Percentiles rank a stretch among this genome's conserved stretches.
Evolutionary conservation across 2,329 filamentous ascomycete genomes (phyloP).

Genomic region (Plenodomus biglobosus): DNA sequence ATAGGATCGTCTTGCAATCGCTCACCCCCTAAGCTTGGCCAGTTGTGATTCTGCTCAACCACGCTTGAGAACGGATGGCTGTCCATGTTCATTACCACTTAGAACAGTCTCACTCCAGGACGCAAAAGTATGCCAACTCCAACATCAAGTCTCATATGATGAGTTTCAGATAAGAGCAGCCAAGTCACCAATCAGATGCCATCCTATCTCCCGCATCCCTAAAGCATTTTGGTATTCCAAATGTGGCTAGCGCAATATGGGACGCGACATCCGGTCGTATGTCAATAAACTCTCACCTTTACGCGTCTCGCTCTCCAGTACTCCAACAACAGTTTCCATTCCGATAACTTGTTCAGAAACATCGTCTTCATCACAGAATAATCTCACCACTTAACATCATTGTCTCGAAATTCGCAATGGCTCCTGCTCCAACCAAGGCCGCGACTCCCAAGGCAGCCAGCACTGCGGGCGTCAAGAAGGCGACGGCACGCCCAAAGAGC

Average conservation of each 20-base stretch:
- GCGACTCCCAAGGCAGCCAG: slow-evolving; percentile 26
- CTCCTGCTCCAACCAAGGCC: slow-evolving; percentile 28
- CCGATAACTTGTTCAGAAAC: not conserved
- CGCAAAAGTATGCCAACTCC: not conserved
- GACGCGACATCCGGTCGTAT: slow-evolving; percentile 7
- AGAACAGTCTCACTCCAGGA: not conserved
- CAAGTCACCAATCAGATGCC: not conserved
- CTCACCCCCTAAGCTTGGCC: too few relatives aligned
- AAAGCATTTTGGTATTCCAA: slow-evolving; percentile 7
- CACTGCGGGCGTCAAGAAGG: slow-evolving; percentile 34
- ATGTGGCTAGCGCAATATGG: slow-evolving; percentile 9
- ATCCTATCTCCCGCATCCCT: slow-evolving; percentile 7
- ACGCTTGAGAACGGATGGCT: too few relatives aligned
- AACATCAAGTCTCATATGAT: not conserved
- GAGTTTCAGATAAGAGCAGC: not conserved
- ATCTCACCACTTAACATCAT: not conserved
- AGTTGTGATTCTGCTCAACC: too few relatives aligned
- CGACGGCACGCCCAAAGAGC: slow-evolving; percentile 15
- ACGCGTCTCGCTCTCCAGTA: slow-evolving; percentile 6
- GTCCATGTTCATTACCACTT: too few relatives aligned
- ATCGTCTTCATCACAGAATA: not conserved
- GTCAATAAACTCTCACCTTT: slow-evolving; percentile 18
- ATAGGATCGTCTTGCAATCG: too few relatives aligned
- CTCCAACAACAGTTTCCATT: slow-evolving; percentile 5
- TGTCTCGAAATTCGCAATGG: slow-evolving; percentile 20